These are phyloP conservation scores for Fusarium ambrosium DNA, from an alignment of 2,329 filamentous ascomycete species.

Conservation along the genomic window DNA sequence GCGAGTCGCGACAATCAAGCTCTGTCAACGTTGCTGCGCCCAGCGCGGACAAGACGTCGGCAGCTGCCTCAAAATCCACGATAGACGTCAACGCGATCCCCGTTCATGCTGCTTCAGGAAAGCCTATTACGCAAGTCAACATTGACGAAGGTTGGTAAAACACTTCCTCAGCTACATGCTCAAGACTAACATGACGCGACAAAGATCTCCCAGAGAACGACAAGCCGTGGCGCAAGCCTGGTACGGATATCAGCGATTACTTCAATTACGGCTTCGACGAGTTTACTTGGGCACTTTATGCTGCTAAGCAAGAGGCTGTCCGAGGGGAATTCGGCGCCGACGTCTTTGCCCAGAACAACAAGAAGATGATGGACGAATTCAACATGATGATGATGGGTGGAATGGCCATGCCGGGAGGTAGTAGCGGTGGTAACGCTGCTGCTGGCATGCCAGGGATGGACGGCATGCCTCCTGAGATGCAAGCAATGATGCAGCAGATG, in stretches of 20 bases:
- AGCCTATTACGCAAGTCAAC: slow-evolving; percentile 82
- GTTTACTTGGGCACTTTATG: slow-evolving; percentile 97
- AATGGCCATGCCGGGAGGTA: slow-evolving; percentile 57
- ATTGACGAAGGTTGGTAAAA: slow-evolving; percentile 73
- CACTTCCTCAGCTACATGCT: background rate
- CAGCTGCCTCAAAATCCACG: slow-evolving; percentile 82
- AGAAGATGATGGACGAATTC: slow-evolving; percentile 84
- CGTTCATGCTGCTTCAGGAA: slow-evolving; percentile 81
- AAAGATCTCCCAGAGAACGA: slow-evolving; percentile 80
- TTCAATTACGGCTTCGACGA: slow-evolving; percentile 99
- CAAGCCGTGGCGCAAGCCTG: slow-evolving; percentile 95
- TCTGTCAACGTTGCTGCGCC: slow-evolving; percentile 52
- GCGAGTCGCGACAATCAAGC: slow-evolving; percentile 50
- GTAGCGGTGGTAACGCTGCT: slow-evolving; percentile 48
- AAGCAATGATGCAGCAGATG: slow-evolving; percentile 79
- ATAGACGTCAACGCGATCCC: slow-evolving; percentile 89
- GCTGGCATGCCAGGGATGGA: slow-evolving; percentile 70
- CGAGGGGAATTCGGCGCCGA: slow-evolving; percentile 81
- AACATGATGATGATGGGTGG: slow-evolving; percentile 77
- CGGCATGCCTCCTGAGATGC: slow-evolving; percentile 75
- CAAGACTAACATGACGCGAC: slow-evolving; percentile 16
- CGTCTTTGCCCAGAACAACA: slow-evolving; percentile 72
- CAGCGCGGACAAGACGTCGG: slow-evolving; percentile 68
- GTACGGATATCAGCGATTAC: slow-evolving; percentile 94
- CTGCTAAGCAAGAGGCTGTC: slow-evolving; percentile 86